phyloP scores from a whole-genome alignment of 2,329 filamentous ascomycete species.

The Clarireedia homoeocarpa region DNA sequence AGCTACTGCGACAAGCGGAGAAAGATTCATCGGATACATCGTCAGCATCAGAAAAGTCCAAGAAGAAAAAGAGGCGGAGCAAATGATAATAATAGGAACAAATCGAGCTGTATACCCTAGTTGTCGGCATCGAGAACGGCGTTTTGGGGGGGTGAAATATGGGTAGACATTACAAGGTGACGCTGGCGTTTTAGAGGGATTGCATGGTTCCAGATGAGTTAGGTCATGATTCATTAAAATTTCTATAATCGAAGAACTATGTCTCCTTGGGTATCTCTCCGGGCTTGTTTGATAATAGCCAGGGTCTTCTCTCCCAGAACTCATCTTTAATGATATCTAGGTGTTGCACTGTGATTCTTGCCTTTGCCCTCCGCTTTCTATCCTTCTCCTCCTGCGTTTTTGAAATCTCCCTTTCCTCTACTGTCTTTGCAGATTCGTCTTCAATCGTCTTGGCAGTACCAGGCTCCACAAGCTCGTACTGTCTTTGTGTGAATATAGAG shows the following conservation, averaged over 20 bases:
- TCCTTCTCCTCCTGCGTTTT: conserved; percentile 80
- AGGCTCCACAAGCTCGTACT: conserved; percentile 66
- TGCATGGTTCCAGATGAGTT: not conserved
- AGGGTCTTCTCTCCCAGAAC: conserved; percentile 85
- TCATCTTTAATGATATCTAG: conserved; percentile 91
- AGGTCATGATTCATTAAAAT: conserved; percentile 5
- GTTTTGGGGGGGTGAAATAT: conserved; percentile 15
- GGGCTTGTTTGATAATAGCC: conserved; percentile 69
- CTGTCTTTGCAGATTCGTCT: conserved; percentile 38
- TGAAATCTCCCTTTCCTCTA: conserved; percentile 52
- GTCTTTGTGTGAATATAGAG: not conserved
- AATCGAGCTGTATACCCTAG: conserved; percentile 2
- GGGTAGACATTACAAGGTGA: conserved; percentile 10
- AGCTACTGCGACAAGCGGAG: conserved; percentile 20
- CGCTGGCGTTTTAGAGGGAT: conserved; percentile 13
- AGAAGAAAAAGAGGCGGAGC: conserved; percentile 26
- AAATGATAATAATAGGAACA: conserved; percentile 13
- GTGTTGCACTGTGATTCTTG: conserved; percentile 73
- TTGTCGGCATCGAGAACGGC: conserved; percentile 13
- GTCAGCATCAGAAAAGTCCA: conserved; percentile 23
- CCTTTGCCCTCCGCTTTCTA: conserved; percentile 72
- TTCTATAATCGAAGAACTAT: conserved; percentile 15
- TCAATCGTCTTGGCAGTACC: conserved; percentile 33
- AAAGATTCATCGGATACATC: conserved; percentile 14
- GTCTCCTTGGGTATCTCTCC: conserved; percentile 58